phyloP scores from a whole-genome alignment of 495 filamentous ascomycete genomes.

The Tuber umbilicatum region DNA sequence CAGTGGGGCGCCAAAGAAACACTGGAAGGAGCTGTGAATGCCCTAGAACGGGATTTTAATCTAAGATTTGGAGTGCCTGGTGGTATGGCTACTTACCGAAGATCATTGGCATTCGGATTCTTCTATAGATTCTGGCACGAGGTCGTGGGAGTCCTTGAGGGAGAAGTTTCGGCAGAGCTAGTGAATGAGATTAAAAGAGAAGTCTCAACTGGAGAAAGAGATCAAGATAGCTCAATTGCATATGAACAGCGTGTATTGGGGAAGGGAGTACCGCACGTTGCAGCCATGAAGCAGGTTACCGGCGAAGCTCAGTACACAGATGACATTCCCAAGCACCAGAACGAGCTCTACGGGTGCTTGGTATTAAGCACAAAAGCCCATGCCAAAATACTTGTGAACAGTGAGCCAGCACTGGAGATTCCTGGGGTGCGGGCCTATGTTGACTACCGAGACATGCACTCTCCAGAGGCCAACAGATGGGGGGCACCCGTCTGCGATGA shows the following conservation, averaged over 20 bases:
- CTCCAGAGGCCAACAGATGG: slow-evolving; percentile 74
- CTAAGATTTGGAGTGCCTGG: slow-evolving; percentile 67
- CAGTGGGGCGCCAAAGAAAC: slow-evolving; percentile 58
- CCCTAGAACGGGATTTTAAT: slow-evolving; percentile 63
- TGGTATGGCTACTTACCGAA: slow-evolving; percentile 73
- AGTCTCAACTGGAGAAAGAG: slow-evolving; percentile 58
- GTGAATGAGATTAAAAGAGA: slow-evolving; percentile 60
- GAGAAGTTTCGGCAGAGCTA: slow-evolving; percentile 51
- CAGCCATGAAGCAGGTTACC: slow-evolving; percentile 86
- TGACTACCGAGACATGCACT: slow-evolving; percentile 69
- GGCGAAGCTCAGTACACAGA: slow-evolving; percentile 96
- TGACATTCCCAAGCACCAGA: slow-evolving; percentile 79
- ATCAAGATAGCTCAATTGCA: slow-evolving; percentile 51
- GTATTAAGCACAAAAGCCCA: slow-evolving; percentile 86
- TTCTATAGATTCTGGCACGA: slow-evolving; percentile 68
- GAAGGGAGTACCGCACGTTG: slow-evolving; percentile 74
- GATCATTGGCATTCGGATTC: slow-evolving; percentile 63
- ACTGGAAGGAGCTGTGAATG: slow-evolving; percentile 63
- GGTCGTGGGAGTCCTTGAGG: slow-evolving; percentile 50
- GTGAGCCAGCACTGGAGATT: slow-evolving; percentile 64
- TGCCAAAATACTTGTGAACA: slow-evolving; percentile 76
- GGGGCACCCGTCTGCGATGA: slow-evolving; percentile 83
- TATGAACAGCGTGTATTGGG: slow-evolving; percentile 75
- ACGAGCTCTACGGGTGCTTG: slow-evolving; percentile 80
- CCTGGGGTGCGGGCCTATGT: slow-evolving; percentile 73